Conservation (phyloP, 305 asterid species). For the Solanum hybrid region DNA sequence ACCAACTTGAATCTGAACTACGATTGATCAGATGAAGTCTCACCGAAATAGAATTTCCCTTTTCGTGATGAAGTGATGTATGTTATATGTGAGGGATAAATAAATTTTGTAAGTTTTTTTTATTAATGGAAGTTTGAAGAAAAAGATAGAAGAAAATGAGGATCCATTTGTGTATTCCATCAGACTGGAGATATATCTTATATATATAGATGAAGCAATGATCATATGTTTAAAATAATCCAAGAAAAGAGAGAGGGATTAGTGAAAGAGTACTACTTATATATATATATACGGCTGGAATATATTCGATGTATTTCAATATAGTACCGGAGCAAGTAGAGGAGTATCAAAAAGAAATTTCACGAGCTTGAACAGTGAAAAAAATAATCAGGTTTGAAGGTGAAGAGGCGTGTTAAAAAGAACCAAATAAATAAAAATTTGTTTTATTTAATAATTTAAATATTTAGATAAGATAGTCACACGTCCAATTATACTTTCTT, state of each 20-base stretch:
- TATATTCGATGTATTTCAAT: background rate
- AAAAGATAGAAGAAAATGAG: background rate
- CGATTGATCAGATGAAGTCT: background rate
- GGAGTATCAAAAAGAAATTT: background rate
- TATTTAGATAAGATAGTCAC: background rate
- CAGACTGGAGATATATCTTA: background rate
- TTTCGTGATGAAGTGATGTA: background rate
- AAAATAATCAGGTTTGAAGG: background rate
- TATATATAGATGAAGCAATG: background rate
- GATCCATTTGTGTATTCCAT: background rate
- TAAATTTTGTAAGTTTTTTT: background rate
- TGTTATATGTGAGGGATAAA: background rate
- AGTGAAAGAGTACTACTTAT: background rate
- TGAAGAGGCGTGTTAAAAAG: background rate
- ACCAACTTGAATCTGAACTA: background rate
- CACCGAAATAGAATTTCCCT: background rate
- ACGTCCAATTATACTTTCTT: background rate
- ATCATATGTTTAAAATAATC: background rate
- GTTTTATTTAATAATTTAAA: background rate
- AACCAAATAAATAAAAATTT: background rate
- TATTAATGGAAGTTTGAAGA: background rate
- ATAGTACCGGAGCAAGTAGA: background rate
- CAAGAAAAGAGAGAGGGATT: background rate
- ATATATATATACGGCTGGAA: background rate
- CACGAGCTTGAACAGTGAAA: background rate